Evolutionary conservation across 2,329 filamentous ascomycete genomes (phyloP).

Genomic region (Penicillium nordicum): DNA sequence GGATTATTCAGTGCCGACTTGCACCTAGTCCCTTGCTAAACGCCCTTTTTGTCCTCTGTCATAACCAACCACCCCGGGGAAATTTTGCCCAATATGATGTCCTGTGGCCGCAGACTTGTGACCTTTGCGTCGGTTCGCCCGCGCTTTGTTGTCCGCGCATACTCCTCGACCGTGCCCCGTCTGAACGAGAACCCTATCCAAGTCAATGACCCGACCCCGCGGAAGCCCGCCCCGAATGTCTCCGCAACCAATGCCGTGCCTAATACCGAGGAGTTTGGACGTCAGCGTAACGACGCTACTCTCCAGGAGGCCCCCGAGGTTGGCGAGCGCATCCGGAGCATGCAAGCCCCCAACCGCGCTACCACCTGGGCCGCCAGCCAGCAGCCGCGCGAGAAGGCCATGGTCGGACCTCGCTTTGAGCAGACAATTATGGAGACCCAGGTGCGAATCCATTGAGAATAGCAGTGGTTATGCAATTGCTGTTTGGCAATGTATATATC

Average conservation of each 20-base stretch:
- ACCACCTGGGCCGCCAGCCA: constrained; percentile 84
- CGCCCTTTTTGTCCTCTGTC: constrained; percentile 18
- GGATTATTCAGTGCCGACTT: constrained; percentile 24
- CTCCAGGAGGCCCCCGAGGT: constrained; percentile 55
- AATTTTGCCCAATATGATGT: constrained; percentile 42
- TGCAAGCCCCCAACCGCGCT: constrained; percentile 83
- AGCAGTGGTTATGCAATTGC: neutral
- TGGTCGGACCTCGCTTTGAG: constrained; percentile 93
- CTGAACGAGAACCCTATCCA: constrained; percentile 42
- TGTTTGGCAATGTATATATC: neutral
- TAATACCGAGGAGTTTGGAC: constrained; percentile 39
- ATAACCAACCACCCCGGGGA: constrained; percentile 17
- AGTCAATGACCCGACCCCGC: constrained; percentile 58
- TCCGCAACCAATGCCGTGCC: constrained; percentile 61
- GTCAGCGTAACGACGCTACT: constrained; percentile 40
- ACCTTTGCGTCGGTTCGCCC: constrained; percentile 41
- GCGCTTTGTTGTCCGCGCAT: constrained; percentile 36
- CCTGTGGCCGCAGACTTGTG: constrained; percentile 47
- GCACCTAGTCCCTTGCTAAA: constrained; percentile 15
- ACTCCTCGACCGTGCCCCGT: constrained; percentile 45
- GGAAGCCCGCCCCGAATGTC: constrained; percentile 51
- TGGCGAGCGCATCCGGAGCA: constrained; percentile 55
- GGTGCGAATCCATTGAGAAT: constrained; percentile 54
- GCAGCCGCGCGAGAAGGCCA: constrained; percentile 73
- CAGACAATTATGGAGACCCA: constrained; percentile 91